Conservation (phyloP, 1,284 basidiomycete genomes). For the Trichosporon sp. region DNA sequence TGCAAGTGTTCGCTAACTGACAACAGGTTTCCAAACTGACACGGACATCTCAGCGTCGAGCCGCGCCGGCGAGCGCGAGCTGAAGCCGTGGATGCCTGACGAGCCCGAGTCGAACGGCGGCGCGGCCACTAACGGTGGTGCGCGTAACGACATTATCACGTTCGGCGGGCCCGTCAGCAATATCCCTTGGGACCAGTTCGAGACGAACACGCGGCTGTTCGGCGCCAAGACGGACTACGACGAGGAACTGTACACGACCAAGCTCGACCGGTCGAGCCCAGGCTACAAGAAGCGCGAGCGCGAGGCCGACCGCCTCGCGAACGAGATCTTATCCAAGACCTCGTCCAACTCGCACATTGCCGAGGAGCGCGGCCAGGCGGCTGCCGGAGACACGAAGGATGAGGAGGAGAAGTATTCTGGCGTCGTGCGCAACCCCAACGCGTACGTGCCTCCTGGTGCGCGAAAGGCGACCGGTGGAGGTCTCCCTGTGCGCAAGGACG, state of each 20-base stretch:
- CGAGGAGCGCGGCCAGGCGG: slow-evolving; percentile 77
- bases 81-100: slow-evolving; percentile 74
- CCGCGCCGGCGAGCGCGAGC: slow-evolving; percentile 66
- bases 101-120: slow-evolving; percentile 38
- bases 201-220: slow-evolving; percentile 88
- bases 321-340: slow-evolving; percentile 76
- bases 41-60: slow-evolving; percentile 70
- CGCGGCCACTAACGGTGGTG: slow-evolving; percentile 34
- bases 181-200: slow-evolving; percentile 89
- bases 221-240: slow-evolving; percentile 90
- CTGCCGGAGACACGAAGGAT: slow-evolving; percentile 69
- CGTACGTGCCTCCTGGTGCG: slow-evolving; percentile 90
- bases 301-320: slow-evolving; percentile 83
- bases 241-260: slow-evolving; percentile 94
- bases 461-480: slow-evolving; percentile 57
- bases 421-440: slow-evolving; percentile 81
- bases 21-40: slow-evolving; percentile 80
- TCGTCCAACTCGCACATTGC: slow-evolving; percentile 81
- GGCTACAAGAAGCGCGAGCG: slow-evolving; percentile 82
- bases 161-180: slow-evolving; percentile 46
- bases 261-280: slow-evolving; percentile 77
- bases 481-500: slow-evolving; percentile 26
- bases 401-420: slow-evolving; percentile 99
- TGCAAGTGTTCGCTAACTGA: not conserved
- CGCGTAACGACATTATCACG: slow-evolving; percentile 45